Base-by-base conservation (phyloP, 768 basidiomycete species). In the Candolleomyces aberdarensis region DNA sequence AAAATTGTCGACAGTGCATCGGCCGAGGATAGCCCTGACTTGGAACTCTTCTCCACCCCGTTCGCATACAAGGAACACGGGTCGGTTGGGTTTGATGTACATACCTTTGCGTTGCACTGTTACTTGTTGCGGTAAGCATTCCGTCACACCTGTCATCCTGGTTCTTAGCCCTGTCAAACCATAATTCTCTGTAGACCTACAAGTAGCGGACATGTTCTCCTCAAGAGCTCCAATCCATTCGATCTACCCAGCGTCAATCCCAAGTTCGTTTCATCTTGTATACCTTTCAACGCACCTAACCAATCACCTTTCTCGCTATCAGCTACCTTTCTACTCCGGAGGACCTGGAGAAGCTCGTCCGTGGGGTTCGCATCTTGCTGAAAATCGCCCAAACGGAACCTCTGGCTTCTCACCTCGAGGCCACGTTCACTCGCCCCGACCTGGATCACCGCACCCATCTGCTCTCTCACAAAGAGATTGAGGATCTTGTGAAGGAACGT, bases 1-100 rank as follows among this genome's bases (percentile, higher is more conserved):
- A 71, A 71, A 41, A 48, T 82, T 59, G 60, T 76, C 63, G 82
- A 83, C 59, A 79, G 71, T 51, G 79, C 81, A 3, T 82, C 82
- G 15, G 78, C 73, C 0, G 60, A 71, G 20, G 74, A 76, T 26
- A 79, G 79, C 49, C 83, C 82, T 15, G 83, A 84, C 68, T 62
- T 83, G 13, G 82, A 84, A 62, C 57, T 82, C 19, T 78, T 82
- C 63, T 68, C 72, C 8, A 80, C 77, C 3, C 74, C 80, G 1
- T 58, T 80, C 47, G 81, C 75, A 26, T 78, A 77, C 63, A 79
- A 77, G 68, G 73, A 78, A 20, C 79, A 81, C 61, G 79, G 75
- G 2, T 44, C 31, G 15, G 61, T 70, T 14, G 56, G 69, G 49
- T 79, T 75, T 55, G 68, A 74, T 43, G 62, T 76, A 32, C 74